These are phyloP conservation scores for Candida orba DNA, from an alignment of 805 yeast species.

Conservation along the genomic window DNA sequence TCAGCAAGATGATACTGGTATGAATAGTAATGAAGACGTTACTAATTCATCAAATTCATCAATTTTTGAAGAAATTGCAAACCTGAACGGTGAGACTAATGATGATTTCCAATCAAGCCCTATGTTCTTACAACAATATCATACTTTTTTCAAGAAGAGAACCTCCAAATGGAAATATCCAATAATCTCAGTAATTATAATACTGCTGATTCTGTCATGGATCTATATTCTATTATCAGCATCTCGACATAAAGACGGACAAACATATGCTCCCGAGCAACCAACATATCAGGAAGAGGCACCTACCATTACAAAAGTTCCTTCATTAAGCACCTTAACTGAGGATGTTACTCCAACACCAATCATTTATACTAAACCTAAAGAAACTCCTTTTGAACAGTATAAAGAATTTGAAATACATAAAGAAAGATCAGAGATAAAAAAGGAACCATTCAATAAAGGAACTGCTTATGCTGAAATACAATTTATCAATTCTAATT, in stretches of 20 bases:
- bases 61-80: constrained; percentile 4
- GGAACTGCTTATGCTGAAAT: constrained; percentile 10
- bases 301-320: not conserved
- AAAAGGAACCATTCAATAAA: not conserved
- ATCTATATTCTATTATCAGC: constrained; percentile 1
- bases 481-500: constrained; percentile 23
- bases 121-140: constrained; percentile 1
- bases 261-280: not conserved
- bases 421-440: constrained; percentile 7
- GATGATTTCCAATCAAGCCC: constrained; percentile 3
- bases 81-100: not conserved
- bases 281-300: not conserved
- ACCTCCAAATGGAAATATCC: not conserved
- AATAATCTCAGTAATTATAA: not conserved
- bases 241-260: not conserved
- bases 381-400: not conserved
- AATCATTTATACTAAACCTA: not conserved
- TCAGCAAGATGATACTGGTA: not conserved
- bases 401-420: constrained; percentile 7
- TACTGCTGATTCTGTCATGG: constrained; percentile 2
- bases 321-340: not conserved
- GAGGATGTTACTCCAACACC: not conserved
- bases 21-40: not conserved
- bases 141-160: not conserved
- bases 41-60: constrained; percentile 4